A percentile compares a stretch with the other conserved stretches of the same genome.
Evolutionary conservation across 2,329 filamentous ascomycete species (phyloP).

Genomic region (Xylariales sp.): DNA sequence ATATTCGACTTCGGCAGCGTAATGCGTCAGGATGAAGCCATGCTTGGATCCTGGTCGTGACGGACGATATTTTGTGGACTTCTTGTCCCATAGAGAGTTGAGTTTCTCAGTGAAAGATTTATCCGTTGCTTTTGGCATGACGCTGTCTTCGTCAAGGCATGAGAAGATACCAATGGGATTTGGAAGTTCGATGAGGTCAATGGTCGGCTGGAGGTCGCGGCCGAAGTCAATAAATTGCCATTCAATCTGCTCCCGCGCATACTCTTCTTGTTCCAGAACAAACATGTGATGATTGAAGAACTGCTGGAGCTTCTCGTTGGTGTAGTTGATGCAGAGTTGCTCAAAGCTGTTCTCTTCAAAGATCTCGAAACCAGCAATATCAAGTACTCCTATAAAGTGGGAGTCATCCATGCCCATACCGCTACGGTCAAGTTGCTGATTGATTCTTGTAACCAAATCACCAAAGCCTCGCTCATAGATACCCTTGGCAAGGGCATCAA

Average conservation of each 20-base stretch:
- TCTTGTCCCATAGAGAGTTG: conserved; percentile 95
- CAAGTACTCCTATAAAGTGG: conserved; percentile 93
- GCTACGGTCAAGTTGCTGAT: conserved; percentile 82
- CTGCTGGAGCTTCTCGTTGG: conserved; percentile 97
- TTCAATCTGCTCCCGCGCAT: conserved; percentile 94
- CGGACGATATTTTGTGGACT: conserved; percentile 86
- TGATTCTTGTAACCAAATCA: conserved; percentile 87
- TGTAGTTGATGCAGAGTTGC: conserved; percentile 99
- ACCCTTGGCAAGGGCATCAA: conserved; percentile 91
- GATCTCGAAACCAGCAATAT: conserved; percentile 99
- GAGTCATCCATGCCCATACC: conserved; percentile 81
- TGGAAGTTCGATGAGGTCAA: conserved; percentile 90
- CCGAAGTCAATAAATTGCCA: conserved; percentile 99
- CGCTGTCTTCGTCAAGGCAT: conserved; percentile 93
- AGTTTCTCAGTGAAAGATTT: conserved; percentile 96
- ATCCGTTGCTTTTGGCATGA: conserved; percentile 98
- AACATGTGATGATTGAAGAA: conserved; percentile 99
- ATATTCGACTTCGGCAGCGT: conserved; percentile 96
- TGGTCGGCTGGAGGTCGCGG: conserved; percentile 92
- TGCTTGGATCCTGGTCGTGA: conserved; percentile 69
- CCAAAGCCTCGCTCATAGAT: conserved; percentile 97
- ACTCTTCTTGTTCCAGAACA: conserved; percentile 96
- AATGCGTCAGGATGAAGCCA: conserved; percentile 94
- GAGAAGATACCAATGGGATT: conserved; percentile 99
- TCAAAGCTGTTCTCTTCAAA: conserved; percentile 99